Base-by-base conservation (phyloP, 129 eudicot species). In the Chrysanthemum makinoi region DNA sequence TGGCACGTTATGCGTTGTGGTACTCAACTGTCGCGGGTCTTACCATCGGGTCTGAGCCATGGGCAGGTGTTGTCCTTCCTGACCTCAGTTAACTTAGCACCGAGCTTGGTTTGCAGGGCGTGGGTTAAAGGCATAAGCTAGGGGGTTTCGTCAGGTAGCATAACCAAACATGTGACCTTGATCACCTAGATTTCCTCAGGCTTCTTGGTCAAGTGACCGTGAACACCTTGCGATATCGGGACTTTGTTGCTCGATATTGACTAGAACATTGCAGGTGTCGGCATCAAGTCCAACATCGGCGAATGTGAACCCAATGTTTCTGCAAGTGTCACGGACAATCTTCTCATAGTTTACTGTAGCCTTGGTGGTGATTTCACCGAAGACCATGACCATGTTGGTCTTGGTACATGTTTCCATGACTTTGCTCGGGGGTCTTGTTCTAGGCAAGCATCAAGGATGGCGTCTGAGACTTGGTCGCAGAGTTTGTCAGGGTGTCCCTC, bases 401-500 rank as follows among this genome's bases (percentile, higher is more conserved):
- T 86, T 86, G 39, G 90, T 85, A 77, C 90, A 85, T 15, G 87
- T 85, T 28, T 74, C 90, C 90, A 85, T 85, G 16, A 86, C 91
- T 72, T 86, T 86, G 76, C 91, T 86, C 44, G 84, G 9, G 83
- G 87, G 9, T 86, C 91, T 68, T 86, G 88, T 68, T 83, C 88
- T 13, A 86, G 63, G 82, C 88, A 86, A 44, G 91, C 91, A 48
- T 86, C 91, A 43, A 86, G 88, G 33, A 86, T 83, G 75, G 91
- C 86, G 14, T 86, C 88, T 0, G 91, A 80, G 61, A 86, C 84
- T 78, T 86, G 91, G 75, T 86, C 91, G 13, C 88, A 83, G 17
- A 86, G 85, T 77, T 86, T 86, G 87, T 86, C 91, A 5, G 86
- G 91, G 72, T 83, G 88, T 9, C 91, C 91, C 73, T 83, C 88